Conservation (phyloP, 148 eudicot genomes). For the Rhododendron vialii region DNA sequence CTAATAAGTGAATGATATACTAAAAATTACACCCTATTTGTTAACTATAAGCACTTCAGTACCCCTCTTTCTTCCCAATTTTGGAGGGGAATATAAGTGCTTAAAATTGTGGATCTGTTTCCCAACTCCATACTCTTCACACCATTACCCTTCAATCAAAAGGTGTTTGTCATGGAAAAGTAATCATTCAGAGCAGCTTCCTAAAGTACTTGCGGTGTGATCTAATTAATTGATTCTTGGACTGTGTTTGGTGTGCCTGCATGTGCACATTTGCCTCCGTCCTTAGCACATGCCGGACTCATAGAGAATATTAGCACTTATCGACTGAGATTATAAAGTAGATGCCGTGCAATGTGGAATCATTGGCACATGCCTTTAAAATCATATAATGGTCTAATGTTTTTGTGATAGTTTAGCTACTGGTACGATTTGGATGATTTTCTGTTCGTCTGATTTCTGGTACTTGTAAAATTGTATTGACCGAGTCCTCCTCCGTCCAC, state of each 20-base stretch:
- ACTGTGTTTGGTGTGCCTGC: neutral
- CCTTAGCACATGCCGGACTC: neutral
- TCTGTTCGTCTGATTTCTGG: neutral
- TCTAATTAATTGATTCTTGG: neutral
- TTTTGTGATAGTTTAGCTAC: neutral
- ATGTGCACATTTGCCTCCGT: neutral
- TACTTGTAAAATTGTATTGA: neutral
- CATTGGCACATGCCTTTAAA: neutral
- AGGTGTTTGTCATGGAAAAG: neutral
- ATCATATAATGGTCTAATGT: neutral
- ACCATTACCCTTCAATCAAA: neutral
- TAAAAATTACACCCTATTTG: neutral
- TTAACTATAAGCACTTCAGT: neutral
- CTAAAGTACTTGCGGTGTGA: neutral
- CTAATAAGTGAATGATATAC: neutral
- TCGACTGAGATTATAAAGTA: neutral
- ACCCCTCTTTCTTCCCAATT: neutral
- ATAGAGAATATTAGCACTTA: neutral
- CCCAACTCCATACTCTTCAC: neutral
- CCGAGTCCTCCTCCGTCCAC: neutral
- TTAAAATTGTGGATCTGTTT: neutral
- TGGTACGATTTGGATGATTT: neutral
- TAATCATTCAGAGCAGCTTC: neutral
- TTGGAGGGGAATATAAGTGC: neutral
- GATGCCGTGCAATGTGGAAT: neutral